Evolutionary conservation across 306 rosid genomes (phyloP).

Genomic region (Cajanus cajan): DNA sequence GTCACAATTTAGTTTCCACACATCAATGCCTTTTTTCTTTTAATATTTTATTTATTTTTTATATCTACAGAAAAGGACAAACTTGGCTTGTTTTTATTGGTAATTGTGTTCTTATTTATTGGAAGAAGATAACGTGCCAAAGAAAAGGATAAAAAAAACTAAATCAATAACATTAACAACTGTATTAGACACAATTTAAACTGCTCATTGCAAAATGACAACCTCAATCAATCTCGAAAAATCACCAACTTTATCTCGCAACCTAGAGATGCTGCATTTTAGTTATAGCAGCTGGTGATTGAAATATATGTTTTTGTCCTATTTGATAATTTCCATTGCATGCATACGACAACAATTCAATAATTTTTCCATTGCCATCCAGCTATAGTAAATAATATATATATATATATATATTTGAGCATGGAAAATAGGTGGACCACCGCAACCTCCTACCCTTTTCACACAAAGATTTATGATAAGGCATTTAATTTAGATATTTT

Average conservation of each 20-base stretch:
- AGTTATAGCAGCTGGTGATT: slow-evolving; percentile 27
- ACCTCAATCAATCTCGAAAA: slow-evolving; percentile 39
- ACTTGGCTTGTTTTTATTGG: slow-evolving; percentile 37
- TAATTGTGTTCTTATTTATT: slow-evolving; percentile 26
- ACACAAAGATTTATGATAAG: too few relatives aligned
- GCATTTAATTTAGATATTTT: neutral
- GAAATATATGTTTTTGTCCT: slow-evolving; percentile 33
- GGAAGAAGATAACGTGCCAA: neutral
- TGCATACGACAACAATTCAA: slow-evolving; percentile 40
- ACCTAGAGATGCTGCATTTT: slow-evolving; percentile 36
- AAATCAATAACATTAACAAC: slow-evolving; percentile 22
- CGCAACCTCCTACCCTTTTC: neutral
- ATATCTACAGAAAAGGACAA: slow-evolving; percentile 34
- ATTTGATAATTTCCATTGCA: slow-evolving; percentile 24
- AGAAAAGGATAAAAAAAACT: neutral
- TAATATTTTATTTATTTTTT: neutral
- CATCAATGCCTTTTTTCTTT: slow-evolving; percentile 5
- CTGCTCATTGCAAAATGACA: slow-evolving; percentile 23
- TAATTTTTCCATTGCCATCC: slow-evolving; percentile 3
- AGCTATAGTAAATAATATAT: neutral
- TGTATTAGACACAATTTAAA: slow-evolving; percentile 20
- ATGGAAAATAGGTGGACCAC: slow-evolving; percentile 20
- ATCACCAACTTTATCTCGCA: slow-evolving; percentile 25
- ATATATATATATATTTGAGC: neutral
- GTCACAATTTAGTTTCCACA: slow-evolving; percentile 1